These are phyloP conservation scores for Sporothrix brunneoviolacea DNA, from an alignment of 2,329 filamentous ascomycete species.

Conservation along the genomic window DNA sequence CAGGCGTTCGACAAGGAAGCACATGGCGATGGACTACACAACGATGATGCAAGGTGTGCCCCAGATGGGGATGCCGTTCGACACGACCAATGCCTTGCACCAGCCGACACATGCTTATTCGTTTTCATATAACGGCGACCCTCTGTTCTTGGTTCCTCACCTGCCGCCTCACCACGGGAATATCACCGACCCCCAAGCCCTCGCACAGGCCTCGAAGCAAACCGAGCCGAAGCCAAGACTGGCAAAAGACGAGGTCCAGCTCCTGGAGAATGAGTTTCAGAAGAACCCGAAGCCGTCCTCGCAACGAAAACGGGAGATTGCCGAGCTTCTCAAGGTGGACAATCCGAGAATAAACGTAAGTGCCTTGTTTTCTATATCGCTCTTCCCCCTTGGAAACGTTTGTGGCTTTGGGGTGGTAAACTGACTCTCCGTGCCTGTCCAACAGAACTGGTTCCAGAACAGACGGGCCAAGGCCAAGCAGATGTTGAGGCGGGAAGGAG, in stretches of 20 bases:
- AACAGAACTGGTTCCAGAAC: conserved; percentile 64
- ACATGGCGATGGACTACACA: conserved; percentile 15
- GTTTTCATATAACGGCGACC: conserved; percentile 14
- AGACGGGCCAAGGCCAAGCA: conserved; percentile 59
- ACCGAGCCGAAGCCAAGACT: conserved; percentile 45
- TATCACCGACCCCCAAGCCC: conserved; percentile 18
- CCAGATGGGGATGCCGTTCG: conserved; percentile 9
- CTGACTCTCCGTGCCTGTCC: not conserved
- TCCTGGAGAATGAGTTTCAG: conserved; percentile 54
- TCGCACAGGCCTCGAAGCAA: conserved; percentile 22
- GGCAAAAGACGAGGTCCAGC: conserved; percentile 52
- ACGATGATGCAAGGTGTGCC: conserved; percentile 13
- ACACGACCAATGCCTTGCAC: not conserved
- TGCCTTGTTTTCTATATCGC: too few species aligned
- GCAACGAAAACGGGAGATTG: conserved; percentile 53
- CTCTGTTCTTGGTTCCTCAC: conserved; percentile 8
- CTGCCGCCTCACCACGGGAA: conserved; percentile 18
- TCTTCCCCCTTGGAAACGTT: too few species aligned
- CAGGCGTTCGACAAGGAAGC: too few species aligned
- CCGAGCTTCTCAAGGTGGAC: conserved; percentile 56
- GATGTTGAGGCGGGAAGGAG: conserved; percentile 46
- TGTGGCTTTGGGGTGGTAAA: too few species aligned
- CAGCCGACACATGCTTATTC: conserved; percentile 7
- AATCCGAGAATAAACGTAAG: conserved; percentile 55
- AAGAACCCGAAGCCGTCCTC: conserved; percentile 60